Evolutionary conservation across 768 basidiomycete genomes (phyloP).

Genomic region (Glaciozyma martinii): DNA sequence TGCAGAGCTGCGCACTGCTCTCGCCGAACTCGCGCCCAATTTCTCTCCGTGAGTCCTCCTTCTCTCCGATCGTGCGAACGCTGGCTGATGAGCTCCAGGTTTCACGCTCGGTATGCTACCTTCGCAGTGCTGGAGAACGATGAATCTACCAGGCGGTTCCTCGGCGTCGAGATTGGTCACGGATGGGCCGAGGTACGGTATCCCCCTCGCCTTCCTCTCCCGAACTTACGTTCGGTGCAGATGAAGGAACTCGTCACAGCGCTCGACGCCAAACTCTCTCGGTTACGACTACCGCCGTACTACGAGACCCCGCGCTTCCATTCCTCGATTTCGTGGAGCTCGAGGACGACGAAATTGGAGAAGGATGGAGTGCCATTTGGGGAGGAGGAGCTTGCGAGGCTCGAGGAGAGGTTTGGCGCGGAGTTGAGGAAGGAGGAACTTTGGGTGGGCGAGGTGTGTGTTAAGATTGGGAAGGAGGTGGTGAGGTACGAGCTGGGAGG

Average conservation of each 20-base stretch:
- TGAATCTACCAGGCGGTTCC: constrained; percentile 68
- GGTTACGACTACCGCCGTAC: constrained; percentile 65
- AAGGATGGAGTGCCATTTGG: constrained; percentile 51
- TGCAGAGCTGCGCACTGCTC: constrained; percentile 57
- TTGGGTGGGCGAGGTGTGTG: constrained; percentile 49
- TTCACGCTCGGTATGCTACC: constrained; percentile 60
- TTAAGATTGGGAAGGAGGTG: constrained; percentile 64
- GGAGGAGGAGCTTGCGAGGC: constrained; percentile 43
- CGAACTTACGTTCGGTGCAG: constrained; percentile 42
- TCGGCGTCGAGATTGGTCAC: constrained; percentile 71
- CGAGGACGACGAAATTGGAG: not conserved
- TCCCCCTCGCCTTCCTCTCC: constrained; percentile 8
- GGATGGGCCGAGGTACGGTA: constrained; percentile 63
- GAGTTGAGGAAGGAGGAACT: constrained; percentile 49
- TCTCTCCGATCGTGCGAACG: constrained; percentile 3
- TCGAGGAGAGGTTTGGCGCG: constrained; percentile 49
- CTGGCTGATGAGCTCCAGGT: constrained; percentile 45
- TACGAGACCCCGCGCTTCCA: constrained; percentile 77
- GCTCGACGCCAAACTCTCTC: constrained; percentile 52
- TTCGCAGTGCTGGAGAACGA: constrained; percentile 69
- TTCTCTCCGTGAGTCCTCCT: constrained; percentile 46
- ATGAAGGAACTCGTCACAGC: constrained; percentile 50
- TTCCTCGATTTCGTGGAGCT: constrained; percentile 73
- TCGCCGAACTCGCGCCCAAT: constrained; percentile 50
- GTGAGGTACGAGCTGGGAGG: constrained; percentile 40